phyloP scores from a whole-genome alignment of 495 filamentous ascomycete genomes.

The Xylaria longipes region DNA sequence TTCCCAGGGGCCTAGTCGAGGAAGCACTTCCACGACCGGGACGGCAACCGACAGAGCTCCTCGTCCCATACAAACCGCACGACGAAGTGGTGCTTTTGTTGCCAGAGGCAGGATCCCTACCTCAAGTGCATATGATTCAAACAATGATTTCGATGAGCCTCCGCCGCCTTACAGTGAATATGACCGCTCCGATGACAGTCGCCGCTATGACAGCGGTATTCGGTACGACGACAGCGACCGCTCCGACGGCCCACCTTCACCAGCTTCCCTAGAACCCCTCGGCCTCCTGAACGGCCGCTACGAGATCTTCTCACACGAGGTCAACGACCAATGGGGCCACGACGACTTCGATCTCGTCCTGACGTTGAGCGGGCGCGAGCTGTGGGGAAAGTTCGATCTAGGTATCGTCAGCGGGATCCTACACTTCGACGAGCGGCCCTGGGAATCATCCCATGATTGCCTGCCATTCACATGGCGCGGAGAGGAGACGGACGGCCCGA shows the following conservation, averaged over 20 bases:
- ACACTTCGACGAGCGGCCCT: slow-evolving; percentile 38
- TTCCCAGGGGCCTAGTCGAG: slow-evolving; percentile 28
- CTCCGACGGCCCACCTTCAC: not conserved
- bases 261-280: slow-evolving; percentile 28
- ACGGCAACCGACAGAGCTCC: not conserved
- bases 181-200: slow-evolving; percentile 13
- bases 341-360: slow-evolving; percentile 34
- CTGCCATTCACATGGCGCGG: slow-evolving; percentile 43
- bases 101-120: not conserved
- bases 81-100: slow-evolving; percentile 11
- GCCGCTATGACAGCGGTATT: not conserved
- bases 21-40: not conserved
- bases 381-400: slow-evolving; percentile 45
- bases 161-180: slow-evolving; percentile 35
- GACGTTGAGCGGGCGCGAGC: slow-evolving; percentile 40
- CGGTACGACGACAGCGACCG: not conserved
- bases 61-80: not conserved
- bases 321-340: slow-evolving; percentile 26
- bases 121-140: not conserved
- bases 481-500: slow-evolving; percentile 30
- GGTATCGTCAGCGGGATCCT: slow-evolving; percentile 40
- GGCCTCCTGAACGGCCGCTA: slow-evolving; percentile 58
- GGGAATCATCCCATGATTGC: slow-evolving; percentile 29
- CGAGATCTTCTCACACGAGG: slow-evolving; percentile 36
- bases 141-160: slow-evolving; percentile 30